Base-by-base conservation (phyloP, 2,329 filamentous ascomycete genomes). In the Thermothelomyces thermophilus region DNA sequence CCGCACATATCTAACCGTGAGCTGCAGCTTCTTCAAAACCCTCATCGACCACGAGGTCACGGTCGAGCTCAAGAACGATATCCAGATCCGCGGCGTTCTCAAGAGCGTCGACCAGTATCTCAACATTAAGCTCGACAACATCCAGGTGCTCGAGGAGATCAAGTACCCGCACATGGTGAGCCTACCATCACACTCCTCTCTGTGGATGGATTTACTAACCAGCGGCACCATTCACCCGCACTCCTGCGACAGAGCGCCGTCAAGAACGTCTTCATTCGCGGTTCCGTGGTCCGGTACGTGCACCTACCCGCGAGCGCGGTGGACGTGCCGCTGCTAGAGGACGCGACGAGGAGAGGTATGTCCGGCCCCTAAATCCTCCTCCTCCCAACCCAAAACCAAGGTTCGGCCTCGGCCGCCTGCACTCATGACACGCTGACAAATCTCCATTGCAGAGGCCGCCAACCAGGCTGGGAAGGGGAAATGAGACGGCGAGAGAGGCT, bases 71-170 rank as follows among this genome's bases (percentile, higher is more conserved):
- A 98, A 98, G 74, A 98, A 98, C 70, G 93, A 98, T 72, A 95
- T 98, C 62, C 90, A 90, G 66, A 94, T 98, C 68, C 87, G 88
- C 62, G 93, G 93, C 59, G 94, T 85, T 31, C 78, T 98, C 59
- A 98, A 97, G 76, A 94, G 87, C 65, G 91, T 98, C 59, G 93
- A 98, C 68, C 93, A 97, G 74, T 98, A 95, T 72, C 82, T 98
- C 65, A 98, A 98, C 73, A 96, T 98, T 73, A 97, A 97, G 76
- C 82, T 98, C 44, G 93, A 98, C 65, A 89, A 96, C 64, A 94
- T 97, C 54, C 79, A 84, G 56, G 91, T 97, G 28, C 79, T 95
- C 22, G 90, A 98, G 59, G 89, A 97, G 72, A 73, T 93, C 64
- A 90, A 90, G 70, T 97, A 96, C 67, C 93, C 93, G 44, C 93